Percentiles rank a stretch among this genome's conserved stretches.
phyloP scores from a whole-genome alignment of 2,329 filamentous ascomycete genomes.

The Rhexocercosporidium sp. region DNA sequence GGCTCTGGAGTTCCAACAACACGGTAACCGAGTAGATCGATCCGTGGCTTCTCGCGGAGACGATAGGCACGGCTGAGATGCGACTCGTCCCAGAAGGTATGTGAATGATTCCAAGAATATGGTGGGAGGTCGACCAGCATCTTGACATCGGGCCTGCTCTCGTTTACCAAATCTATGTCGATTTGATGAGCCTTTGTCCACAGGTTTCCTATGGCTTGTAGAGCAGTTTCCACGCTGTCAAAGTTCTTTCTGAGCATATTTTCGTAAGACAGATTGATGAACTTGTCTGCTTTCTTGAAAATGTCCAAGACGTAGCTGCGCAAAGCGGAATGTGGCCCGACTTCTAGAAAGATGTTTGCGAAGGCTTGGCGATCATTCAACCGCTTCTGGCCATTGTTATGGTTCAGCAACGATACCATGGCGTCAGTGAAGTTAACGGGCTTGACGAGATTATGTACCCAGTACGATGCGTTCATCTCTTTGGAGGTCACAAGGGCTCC shows the following conservation, averaged over 20 bases:
- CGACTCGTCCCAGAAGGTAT: conserved; percentile 58
- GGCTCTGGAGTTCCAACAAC: conserved; percentile 29
- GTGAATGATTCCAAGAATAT: conserved; percentile 60
- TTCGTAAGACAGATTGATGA: background rate
- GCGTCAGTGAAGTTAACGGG: conserved; percentile 47
- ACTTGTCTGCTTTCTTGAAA: background rate
- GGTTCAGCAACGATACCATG: background rate
- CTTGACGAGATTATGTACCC: conserved; percentile 51
- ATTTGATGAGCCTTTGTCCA: background rate
- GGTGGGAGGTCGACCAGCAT: conserved; percentile 52
- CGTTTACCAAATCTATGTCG: conserved; percentile 9
- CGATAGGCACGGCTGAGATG: conserved; percentile 51
- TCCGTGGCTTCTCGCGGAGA: conserved; percentile 49
- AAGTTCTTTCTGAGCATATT: background rate
- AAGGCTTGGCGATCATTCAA: background rate
- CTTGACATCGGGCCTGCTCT: background rate
- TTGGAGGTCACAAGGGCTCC: background rate
- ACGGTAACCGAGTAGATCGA: conserved; percentile 42
- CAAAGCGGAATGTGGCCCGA: background rate
- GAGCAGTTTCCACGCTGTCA: background rate
- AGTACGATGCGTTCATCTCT: conserved; percentile 46
- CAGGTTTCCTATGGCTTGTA: background rate
- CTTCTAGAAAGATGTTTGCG: conserved; percentile 4
- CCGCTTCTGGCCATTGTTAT: background rate
- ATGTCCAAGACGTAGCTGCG: conserved; percentile 12